A percentile compares a stretch with the other conserved stretches of the same genome.
Conservation (phyloP, 139 green algal species). For the Protoeuglena noctilucae region DNA sequence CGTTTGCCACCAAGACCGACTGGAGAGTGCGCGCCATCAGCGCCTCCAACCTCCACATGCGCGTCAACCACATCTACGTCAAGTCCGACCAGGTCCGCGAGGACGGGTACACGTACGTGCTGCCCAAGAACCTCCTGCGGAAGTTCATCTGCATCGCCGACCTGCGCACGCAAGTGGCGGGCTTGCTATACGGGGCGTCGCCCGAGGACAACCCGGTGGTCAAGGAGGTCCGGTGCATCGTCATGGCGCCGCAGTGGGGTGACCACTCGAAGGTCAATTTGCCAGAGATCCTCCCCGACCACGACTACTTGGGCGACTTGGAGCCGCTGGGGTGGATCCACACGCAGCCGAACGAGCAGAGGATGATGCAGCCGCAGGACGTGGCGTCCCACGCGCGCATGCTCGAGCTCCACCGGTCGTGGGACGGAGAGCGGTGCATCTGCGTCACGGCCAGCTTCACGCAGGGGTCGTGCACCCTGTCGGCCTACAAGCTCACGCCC, state of each 20-base stretch:
- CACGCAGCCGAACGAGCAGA: conserved; percentile 91
- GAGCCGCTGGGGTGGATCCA: conserved; percentile 98
- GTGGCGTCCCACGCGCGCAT: conserved; percentile 82
- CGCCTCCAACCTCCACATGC: conserved; percentile 92
- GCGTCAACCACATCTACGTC: conserved; percentile 99
- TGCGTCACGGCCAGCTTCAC: conserved; percentile 90
- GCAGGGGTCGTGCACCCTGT: conserved; percentile 80
- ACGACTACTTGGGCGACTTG: conserved; percentile 88
- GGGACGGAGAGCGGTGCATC: conserved; percentile 92
- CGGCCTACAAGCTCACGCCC: conserved; percentile 95
- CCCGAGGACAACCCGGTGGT: conserved; percentile 94
- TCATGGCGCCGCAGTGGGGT: conserved; percentile 94
- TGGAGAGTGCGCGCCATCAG: conserved; percentile 94
- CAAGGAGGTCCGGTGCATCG: conserved; percentile 88
- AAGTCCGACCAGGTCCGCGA: conserved; percentile 89
- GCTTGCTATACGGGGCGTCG: conserved; percentile 83
- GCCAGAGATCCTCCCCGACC: conserved; percentile 67
- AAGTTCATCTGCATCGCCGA: conserved; percentile 98
- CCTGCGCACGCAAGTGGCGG: conserved; percentile 85
- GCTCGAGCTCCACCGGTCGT: conserved; percentile 79
- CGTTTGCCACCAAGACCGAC: conserved; percentile 92
- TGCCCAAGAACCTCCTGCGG: conserved; percentile 99
- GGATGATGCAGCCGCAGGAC: conserved; percentile 81
- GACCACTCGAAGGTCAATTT: conserved; percentile 88
- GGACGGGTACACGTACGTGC: conserved; percentile 90